Base-by-base conservation (phyloP, 805 yeast genomes). In the Saccharomycopsis selenospora region DNA sequence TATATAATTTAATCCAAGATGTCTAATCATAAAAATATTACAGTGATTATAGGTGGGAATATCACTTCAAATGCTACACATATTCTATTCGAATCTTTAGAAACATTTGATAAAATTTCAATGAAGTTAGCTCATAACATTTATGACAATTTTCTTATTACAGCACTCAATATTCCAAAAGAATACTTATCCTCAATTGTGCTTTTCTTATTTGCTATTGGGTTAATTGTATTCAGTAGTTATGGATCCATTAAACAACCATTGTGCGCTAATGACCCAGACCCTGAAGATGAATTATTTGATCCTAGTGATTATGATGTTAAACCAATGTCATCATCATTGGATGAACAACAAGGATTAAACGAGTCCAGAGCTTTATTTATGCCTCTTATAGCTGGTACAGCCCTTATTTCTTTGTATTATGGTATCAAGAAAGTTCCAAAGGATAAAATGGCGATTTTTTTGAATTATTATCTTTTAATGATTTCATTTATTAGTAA, bases 321-420 rank as follows among this genome's bases (percentile, higher is more conserved):
- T 8, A 51, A 47, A 17, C 54, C 52, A 7, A n/a, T n/a, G n/a
- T 59, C 38, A 20, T 14, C 8, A 5, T 7, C 10, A 4, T 17
- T 55, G 11, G 59, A 57, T 26, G 53, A 52, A 6, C 55, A 22
- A 13, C 23, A 13, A 6, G 30, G 24, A 13, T 4, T 17, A 11
- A 27, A 28, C 7, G 46, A 47, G 5, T 7, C 25, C n/a, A 23
- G 25, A 5, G 11, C 55, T 4, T 36, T 45, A 6, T 43, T 51
- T 2, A 55, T 60, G 8, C 59, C 57, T 24, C 59, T 54, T 20
- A 17, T 60, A 42, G 80, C 73, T 0, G 36, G 68, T 3, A 14
- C 61, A 3, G 56, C 76, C 58, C 83, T 84, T 0, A 48, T 78
- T 3, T 11, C 69, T 4, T 73, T 76, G 3, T 72, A 73, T 4